Conservation (phyloP, 2,329 filamentous ascomycete genomes). For the Colletotrichum australisinense region DNA sequence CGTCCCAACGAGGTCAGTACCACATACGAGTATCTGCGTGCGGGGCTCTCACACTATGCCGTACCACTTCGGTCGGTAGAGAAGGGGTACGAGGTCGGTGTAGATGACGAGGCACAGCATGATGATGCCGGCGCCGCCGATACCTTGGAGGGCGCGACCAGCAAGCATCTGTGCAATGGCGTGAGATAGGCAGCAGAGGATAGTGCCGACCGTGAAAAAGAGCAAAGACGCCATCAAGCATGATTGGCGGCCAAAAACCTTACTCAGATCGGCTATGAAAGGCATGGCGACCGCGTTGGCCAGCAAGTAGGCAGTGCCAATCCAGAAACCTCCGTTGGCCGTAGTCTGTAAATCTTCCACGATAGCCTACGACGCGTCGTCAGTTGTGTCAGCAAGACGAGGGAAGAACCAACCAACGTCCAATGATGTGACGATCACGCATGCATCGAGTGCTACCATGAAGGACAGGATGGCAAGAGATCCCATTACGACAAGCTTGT, state of each 20-base stretch:
- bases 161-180: slow-evolving; percentile 47
- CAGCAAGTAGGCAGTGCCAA: slow-evolving; percentile 38
- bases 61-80: slow-evolving; percentile 53
- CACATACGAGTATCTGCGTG: neutral
- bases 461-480: slow-evolving; percentile 9
- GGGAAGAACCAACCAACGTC: neutral
- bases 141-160: slow-evolving; percentile 52
- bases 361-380: neutral
- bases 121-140: slow-evolving; percentile 54
- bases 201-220: slow-evolving; percentile 56
- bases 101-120: slow-evolving; percentile 51
- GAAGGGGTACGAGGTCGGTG: slow-evolving; percentile 53
- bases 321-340: slow-evolving; percentile 37
- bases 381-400: neutral
- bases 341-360: neutral
- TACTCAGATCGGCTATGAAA: slow-evolving; percentile 44
- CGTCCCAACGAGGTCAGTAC: neutral
- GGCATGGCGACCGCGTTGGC: slow-evolving; percentile 39
- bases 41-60: slow-evolving; percentile 45
- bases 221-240: slow-evolving; percentile 45
- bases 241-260: slow-evolving; percentile 47
- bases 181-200: slow-evolving; percentile 49
- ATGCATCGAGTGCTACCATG: too few relatives aligned
- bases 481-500: neutral
- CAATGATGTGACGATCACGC: too few relatives aligned